Percentiles rank a stretch among this genome's conserved stretches.
These are phyloP conservation scores for Metarhizium brunneum DNA, from an alignment of 2,329 filamentous ascomycete genomes.

Conservation along the genomic window DNA sequence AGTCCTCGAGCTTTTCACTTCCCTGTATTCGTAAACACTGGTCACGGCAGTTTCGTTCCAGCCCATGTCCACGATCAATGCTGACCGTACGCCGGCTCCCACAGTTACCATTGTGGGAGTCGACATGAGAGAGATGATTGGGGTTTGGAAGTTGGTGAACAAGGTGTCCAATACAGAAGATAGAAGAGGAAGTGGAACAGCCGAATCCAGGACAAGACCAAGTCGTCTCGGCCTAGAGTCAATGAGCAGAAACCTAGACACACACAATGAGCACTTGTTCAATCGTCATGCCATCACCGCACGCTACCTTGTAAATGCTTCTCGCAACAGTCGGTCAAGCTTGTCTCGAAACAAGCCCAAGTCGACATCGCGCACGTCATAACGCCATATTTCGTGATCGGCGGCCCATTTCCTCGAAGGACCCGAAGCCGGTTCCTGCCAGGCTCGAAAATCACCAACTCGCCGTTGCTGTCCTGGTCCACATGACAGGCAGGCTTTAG, in stretches of 20 bases:
- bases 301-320: slow-evolving; percentile 67
- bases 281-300: background rate
- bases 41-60: slow-evolving; percentile 87
- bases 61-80: slow-evolving; percentile 78
- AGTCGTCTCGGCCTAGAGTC: slow-evolving; percentile 70
- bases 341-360: slow-evolving; percentile 77
- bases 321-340: slow-evolving; percentile 72
- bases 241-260: slow-evolving; percentile 49
- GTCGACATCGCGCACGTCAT: slow-evolving; percentile 64
- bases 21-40: slow-evolving; percentile 82
- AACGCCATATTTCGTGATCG: slow-evolving; percentile 67
- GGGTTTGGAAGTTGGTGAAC: slow-evolving; percentile 72
- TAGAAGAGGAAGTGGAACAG: slow-evolving; percentile 68
- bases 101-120: slow-evolving; percentile 64
- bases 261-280: background rate
- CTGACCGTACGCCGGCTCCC: slow-evolving; percentile 77
- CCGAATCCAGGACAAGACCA: slow-evolving; percentile 66
- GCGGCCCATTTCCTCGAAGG: slow-evolving; percentile 49
- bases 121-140: slow-evolving; percentile 73
- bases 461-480: slow-evolving; percentile 68
- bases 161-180: slow-evolving; percentile 67
- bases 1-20: slow-evolving; percentile 61
- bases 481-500: slow-evolving; percentile 63
- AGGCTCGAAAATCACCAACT: slow-evolving; percentile 71
- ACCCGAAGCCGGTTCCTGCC: slow-evolving; percentile 42